A percentile compares a stretch with the other conserved stretches of the same genome.
These are phyloP conservation scores for Monilinia fructicola DNA, from an alignment of 2,329 filamentous ascomycete species.

Conservation along the genomic window DNA sequence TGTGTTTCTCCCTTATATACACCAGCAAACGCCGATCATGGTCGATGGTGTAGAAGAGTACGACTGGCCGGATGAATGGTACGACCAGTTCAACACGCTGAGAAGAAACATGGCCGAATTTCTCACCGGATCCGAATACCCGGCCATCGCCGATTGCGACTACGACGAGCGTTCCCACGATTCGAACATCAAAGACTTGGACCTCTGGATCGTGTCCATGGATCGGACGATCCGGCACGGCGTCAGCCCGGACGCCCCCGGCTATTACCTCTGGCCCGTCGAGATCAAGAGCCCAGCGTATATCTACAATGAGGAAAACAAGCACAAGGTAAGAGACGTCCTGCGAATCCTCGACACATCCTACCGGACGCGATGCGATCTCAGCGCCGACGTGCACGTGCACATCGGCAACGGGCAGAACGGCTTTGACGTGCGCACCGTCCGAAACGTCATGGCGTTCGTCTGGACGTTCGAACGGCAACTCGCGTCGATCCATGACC, in stretches of 20 bases:
- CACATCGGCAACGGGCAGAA: constrained; percentile 10
- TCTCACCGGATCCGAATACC: background rate
- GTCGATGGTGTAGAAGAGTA: background rate
- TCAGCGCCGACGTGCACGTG: background rate
- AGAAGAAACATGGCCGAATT: background rate
- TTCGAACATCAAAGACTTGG: background rate
- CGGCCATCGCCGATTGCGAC: background rate
- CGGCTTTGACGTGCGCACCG: background rate
- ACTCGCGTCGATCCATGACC: background rate
- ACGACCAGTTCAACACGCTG: background rate
- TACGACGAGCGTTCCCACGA: background rate
- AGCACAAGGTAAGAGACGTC: constrained; percentile 6
- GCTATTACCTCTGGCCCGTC: background rate
- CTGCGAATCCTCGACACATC: background rate
- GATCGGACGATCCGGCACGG: background rate
- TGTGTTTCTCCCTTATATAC: background rate
- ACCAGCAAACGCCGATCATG: fast-evolving
- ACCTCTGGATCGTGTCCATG: background rate
- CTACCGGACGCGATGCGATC: constrained; percentile 7
- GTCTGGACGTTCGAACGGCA: constrained; percentile 16
- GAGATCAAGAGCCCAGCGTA: constrained; percentile 15
- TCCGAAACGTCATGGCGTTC: constrained; percentile 6
- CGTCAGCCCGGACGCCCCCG: fast-evolving
- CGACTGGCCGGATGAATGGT: background rate
- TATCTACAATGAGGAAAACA: constrained; percentile 6